Conservation (phyloP, 345 rosid species). For the Ricinus communis region DNA sequence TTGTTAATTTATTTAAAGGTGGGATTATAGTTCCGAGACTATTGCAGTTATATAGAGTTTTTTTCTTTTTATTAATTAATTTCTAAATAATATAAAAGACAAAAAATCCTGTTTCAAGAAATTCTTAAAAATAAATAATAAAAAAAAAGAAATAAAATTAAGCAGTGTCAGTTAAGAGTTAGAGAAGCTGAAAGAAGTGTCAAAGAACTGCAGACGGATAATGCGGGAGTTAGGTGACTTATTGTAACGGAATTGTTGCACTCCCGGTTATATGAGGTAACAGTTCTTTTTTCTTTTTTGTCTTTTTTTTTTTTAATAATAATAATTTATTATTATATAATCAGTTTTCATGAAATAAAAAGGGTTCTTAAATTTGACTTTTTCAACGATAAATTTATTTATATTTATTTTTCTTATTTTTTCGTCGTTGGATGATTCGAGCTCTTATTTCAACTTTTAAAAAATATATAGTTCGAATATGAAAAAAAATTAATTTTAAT, state of each 20-base stretch:
- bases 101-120: not conserved
- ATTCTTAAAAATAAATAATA: not conserved
- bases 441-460: no score
- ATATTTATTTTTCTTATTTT: no score
- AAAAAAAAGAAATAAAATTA: not conserved
- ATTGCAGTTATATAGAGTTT: slow-evolving; percentile 13
- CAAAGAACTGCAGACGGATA: slow-evolving; percentile 25
- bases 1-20: no score
- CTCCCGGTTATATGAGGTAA: not conserved
- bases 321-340: no score
- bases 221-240: slow-evolving; percentile 19
- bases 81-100: not conserved
- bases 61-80: not conserved
- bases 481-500: no score
- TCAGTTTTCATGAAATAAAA: no score
- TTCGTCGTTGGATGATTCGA: no score
- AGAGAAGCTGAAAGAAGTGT: slow-evolving; percentile 18
- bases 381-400: not conserved
- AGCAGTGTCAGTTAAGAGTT: slow-evolving; percentile 15
- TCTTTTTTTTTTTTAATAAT: not conserved
- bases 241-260: slow-evolving; percentile 16
- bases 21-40: slow-evolving; percentile 10
- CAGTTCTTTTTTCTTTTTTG: not conserved
- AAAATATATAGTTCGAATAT: no score
- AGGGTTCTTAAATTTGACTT: not conserved